Evolutionary conservation across 164 flowering plant genomes (phyloP).

Genomic region (Magnolia officinalis): DNA sequence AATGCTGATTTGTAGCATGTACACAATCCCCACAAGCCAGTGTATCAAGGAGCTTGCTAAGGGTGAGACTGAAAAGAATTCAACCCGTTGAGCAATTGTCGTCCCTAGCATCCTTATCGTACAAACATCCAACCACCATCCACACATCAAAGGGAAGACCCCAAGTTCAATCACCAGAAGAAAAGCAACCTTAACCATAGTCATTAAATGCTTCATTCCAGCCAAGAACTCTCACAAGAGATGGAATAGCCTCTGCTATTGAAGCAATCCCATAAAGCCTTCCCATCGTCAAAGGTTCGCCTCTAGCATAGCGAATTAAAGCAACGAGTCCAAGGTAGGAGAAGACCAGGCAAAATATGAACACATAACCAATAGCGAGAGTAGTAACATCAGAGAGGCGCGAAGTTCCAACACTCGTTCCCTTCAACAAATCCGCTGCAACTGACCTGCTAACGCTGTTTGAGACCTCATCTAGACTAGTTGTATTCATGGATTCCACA

Average conservation of each 20-base stretch:
- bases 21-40: constrained; percentile 95
- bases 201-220: constrained; percentile 94
- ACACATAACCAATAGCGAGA: constrained; percentile 84
- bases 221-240: constrained; percentile 83
- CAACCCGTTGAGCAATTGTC: constrained; percentile 77
- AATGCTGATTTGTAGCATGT: constrained; percentile 97
- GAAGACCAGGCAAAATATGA: constrained; percentile 64
- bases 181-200: constrained; percentile 97
- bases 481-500: constrained; percentile 55
- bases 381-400: constrained; percentile 91
- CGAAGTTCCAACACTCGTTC: constrained; percentile 50
- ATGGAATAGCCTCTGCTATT: constrained; percentile 84
- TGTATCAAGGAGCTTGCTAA: constrained; percentile 93
- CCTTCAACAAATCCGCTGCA: constrained; percentile 56
- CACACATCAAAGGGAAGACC: constrained; percentile 96
- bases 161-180: constrained; percentile 96
- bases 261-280: constrained; percentile 90
- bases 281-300: constrained; percentile 84
- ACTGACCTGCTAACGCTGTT: constrained; percentile 37
- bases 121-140: constrained; percentile 99
- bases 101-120: constrained; percentile 95
- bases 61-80: constrained; percentile 83
- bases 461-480: constrained; percentile 37
- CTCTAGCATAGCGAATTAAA: constrained; percentile 75
- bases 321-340: constrained; percentile 75